Percentiles rank a stretch among this genome's conserved stretches.
Evolutionary conservation across 1,284 basidiomycete species (phyloP).

Genomic region (Tilletiopsis washingtonensis): DNA sequence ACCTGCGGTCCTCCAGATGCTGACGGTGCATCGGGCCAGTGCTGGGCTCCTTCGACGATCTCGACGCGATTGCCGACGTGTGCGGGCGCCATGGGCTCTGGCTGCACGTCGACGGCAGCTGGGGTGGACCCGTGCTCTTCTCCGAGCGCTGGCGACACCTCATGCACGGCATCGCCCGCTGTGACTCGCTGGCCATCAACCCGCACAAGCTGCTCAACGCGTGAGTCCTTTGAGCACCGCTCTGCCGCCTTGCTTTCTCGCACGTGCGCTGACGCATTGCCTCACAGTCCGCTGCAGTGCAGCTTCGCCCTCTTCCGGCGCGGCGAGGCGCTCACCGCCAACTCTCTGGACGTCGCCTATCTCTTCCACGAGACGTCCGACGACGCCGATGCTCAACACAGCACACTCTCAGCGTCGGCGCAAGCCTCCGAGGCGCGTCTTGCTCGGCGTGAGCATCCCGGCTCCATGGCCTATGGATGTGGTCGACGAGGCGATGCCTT

Average conservation of each 20-base stretch:
- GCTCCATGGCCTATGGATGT: conserved; percentile 44
- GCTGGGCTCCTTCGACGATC: conserved; percentile 48
- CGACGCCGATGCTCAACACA: conserved; percentile 6
- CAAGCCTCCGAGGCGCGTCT: too few species aligned
- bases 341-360: conserved; percentile 49
- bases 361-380: conserved; percentile 47
- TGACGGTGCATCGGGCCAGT: too few species aligned
- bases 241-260: not conserved
- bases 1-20: too few species aligned
- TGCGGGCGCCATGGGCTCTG: conserved; percentile 36
- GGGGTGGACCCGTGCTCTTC: conserved; percentile 49
- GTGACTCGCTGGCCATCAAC: conserved; percentile 48
- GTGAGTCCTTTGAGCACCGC: not conserved
- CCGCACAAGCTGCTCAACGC: conserved; percentile 50
- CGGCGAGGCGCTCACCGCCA: conserved; percentile 41
- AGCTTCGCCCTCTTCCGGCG: conserved; percentile 47
- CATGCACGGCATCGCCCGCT: conserved; percentile 38
- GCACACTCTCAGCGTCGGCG: not conserved
- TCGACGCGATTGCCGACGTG: conserved; percentile 39
- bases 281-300: conserved; percentile 44
- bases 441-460: conserved; percentile 20
- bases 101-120: conserved; percentile 49
- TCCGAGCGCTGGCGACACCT: conserved; percentile 20
- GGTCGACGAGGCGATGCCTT: conserved; percentile 48
- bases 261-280: not conserved